These are phyloP conservation scores for Penicillium nordicum DNA, from an alignment of 2,329 filamentous ascomycete genomes.

Conservation along the genomic window DNA sequence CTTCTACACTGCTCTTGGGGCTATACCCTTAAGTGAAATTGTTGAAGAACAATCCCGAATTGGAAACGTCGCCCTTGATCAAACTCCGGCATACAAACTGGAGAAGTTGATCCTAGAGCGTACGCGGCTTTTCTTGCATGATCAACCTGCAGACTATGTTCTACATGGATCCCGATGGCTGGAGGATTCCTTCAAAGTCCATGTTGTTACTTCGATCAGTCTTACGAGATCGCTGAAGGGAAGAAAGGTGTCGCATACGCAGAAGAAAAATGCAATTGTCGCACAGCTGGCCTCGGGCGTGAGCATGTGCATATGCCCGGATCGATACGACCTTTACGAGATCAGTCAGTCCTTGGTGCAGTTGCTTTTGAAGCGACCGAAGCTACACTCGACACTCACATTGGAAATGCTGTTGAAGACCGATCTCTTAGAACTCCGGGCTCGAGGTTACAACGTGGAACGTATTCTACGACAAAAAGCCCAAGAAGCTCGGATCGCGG, in stretches of 20 bases:
- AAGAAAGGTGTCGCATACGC: conserved; percentile 65
- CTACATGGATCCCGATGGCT: conserved; percentile 88
- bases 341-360: conserved; percentile 83
- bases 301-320: conserved; percentile 72
- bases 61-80: conserved; percentile 63
- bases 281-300: conserved; percentile 56
- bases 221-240: conserved; percentile 73
- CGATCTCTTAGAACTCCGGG: conserved; percentile 74
- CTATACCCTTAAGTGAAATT: conserved; percentile 68
- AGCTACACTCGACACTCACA: conserved; percentile 83
- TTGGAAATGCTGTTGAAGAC: conserved; percentile 88
- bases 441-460: conserved; percentile 93
- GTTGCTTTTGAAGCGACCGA: conserved; percentile 74
- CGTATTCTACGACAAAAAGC: conserved; percentile 86
- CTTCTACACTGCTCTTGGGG: conserved; percentile 80
- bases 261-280: conserved; percentile 72
- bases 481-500: conserved; percentile 80
- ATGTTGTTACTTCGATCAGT: conserved; percentile 73
- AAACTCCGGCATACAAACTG: conserved; percentile 65
- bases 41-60: conserved; percentile 76
- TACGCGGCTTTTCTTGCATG: conserved; percentile 84
- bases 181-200: conserved; percentile 75
- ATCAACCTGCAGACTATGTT: conserved; percentile 72
- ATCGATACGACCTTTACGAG: conserved; percentile 79
- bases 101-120: conserved; percentile 82